These are phyloP conservation scores for Escovopsis sp. DNA, from an alignment of 2,329 filamentous ascomycete species.

Conservation along the genomic window DNA sequence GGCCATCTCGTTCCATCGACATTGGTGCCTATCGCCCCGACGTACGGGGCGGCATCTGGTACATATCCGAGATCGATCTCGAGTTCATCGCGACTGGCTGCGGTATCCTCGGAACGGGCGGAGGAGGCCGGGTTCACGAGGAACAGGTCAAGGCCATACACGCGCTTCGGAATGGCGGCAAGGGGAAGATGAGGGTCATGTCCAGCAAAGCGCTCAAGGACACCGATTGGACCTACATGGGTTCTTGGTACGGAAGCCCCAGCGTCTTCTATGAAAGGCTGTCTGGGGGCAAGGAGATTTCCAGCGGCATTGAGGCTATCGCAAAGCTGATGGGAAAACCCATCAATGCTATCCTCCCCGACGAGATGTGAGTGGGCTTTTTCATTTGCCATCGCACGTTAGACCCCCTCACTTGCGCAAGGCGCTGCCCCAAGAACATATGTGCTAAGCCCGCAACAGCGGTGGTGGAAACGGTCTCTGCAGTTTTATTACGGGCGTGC, in stretches of 20 bases:
- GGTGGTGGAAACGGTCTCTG: conserved; percentile 26
- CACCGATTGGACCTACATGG: conserved; percentile 24
- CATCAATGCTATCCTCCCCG: conserved; percentile 20
- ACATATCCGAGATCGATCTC: conserved; percentile 21
- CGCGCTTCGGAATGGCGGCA: conserved; percentile 18
- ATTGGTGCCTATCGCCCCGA: conserved; percentile 17
- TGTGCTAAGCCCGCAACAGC: conserved; percentile 8
- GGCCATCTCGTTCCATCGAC: conserved; percentile 17
- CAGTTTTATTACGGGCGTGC: conserved; percentile 17
- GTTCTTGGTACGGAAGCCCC: conserved; percentile 30
- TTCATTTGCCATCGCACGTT: too few relatives aligned
- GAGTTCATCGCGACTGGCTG: conserved; percentile 22
- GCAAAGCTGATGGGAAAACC: conserved; percentile 18
- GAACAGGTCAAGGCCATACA: conserved; percentile 30
- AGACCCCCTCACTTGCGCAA: not conserved
- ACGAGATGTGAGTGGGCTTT: conserved; percentile 21
- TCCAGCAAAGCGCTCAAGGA: conserved; percentile 22
- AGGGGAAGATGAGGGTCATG: conserved; percentile 25
- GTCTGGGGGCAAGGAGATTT: conserved; percentile 21
- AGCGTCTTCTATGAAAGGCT: conserved; percentile 26
- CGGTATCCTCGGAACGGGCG: conserved; percentile 22
- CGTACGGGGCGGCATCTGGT: conserved; percentile 18
- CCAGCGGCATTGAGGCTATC: conserved; percentile 21
- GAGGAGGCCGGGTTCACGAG: conserved; percentile 23
- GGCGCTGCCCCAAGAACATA: not conserved